Evolutionary conservation across 805 yeast genomes (phyloP).

Genomic region (Saturnispora sekii): DNA sequence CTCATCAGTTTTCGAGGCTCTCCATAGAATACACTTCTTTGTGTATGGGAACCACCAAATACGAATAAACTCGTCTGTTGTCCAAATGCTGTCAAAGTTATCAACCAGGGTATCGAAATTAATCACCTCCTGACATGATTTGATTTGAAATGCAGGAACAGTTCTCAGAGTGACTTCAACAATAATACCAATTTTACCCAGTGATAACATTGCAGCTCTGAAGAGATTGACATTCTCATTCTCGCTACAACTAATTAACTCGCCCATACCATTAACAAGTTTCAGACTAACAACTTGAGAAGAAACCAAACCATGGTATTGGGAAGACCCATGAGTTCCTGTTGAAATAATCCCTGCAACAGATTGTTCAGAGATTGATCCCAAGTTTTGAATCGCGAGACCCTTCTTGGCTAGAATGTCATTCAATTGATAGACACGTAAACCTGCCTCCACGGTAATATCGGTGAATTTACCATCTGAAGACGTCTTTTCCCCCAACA

Average conservation of each 20-base stretch:
- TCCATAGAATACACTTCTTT: conserved; percentile 79
- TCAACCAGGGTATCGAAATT: conserved; percentile 61
- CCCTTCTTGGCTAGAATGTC: conserved; percentile 51
- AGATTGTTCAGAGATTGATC: conserved; percentile 89
- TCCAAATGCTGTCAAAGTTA: conserved; percentile 76
- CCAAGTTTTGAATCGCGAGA: conserved; percentile 81
- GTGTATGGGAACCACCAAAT: conserved; percentile 98
- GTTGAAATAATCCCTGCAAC: conserved; percentile 94
- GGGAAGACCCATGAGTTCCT: conserved; percentile 95
- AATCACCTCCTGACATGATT: conserved; percentile 74
- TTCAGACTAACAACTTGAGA: conserved; percentile 78
- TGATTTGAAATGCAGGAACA: conserved; percentile 74
- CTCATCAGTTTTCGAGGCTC: conserved; percentile 69
- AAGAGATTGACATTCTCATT: conserved; percentile 56
- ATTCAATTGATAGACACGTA: conserved; percentile 67
- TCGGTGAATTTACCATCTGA: conserved; percentile 67
- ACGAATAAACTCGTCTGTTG: conserved; percentile 80
- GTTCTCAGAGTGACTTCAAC: conserved; percentile 77
- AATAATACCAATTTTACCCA: conserved; percentile 88
- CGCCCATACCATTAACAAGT: conserved; percentile 68
- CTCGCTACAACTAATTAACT: conserved; percentile 56
- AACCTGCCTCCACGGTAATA: conserved; percentile 91
- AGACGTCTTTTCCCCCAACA: conserved; percentile 36
- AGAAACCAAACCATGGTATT: conserved; percentile 81
- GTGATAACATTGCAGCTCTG: conserved; percentile 71